Evolutionary conservation across 805 yeast genomes (phyloP).

Genomic region (Candida tammaniensis): DNA sequence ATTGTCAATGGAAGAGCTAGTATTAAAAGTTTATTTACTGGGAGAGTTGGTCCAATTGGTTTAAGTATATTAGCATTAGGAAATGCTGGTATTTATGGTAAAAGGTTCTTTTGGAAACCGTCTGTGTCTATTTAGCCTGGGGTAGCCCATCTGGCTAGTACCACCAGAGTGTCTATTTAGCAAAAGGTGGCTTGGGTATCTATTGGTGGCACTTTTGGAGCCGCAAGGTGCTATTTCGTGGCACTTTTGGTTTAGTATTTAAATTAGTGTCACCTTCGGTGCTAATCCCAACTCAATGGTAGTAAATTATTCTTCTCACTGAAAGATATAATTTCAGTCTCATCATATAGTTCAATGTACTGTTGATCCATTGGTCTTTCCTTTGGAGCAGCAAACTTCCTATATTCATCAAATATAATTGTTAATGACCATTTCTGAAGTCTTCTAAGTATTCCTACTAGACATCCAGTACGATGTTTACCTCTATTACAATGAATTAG

Average conservation of each 20-base stretch:
- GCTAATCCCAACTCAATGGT: constrained; percentile 67
- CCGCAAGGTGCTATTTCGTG: too few species aligned
- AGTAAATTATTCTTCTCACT: constrained; percentile 57
- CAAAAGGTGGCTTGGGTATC: too few species aligned
- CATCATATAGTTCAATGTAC: constrained; percentile 86
- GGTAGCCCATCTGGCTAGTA: too few species aligned
- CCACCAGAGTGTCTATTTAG: too few species aligned
- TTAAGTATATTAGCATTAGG: constrained; percentile 57
- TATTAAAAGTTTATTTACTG: constrained; percentile 49
- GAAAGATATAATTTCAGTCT: constrained; percentile 51
- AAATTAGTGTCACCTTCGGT: too few species aligned
- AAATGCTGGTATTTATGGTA: constrained; percentile 68
- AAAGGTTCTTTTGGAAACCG: constrained; percentile 63
- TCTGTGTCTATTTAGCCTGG: constrained; percentile 2
- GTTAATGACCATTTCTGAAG: constrained; percentile 91
- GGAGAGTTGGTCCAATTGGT: constrained; percentile 60
- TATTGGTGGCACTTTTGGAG: too few species aligned
- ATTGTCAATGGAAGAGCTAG: constrained; percentile 67
- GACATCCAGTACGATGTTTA: constrained; percentile 94
- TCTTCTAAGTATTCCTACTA: constrained; percentile 88
- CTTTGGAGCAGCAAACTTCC: constrained; percentile 93
- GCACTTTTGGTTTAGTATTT: too few species aligned
- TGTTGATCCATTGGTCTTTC: constrained; percentile 95
- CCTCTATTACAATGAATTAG: constrained; percentile 95
- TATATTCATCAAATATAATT: constrained; percentile 92